A percentile compares a stretch with the other conserved stretches of the same genome.
These are phyloP conservation scores for Asterella californica DNA, from an alignment of 225 moss, liverwort and hornwort genomes.

Conservation along the genomic window DNA sequence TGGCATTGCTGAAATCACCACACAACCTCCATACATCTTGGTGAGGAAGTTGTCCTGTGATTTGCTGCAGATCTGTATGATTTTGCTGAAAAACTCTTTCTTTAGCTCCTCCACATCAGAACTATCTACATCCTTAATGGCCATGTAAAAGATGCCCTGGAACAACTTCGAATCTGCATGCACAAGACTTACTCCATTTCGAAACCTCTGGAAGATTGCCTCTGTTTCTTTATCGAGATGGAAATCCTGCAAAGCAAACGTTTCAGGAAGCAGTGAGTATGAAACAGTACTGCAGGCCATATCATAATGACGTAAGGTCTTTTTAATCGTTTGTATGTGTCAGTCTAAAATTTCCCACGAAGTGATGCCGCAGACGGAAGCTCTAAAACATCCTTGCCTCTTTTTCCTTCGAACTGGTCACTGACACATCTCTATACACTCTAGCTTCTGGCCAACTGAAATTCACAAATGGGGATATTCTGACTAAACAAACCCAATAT, in stretches of 20 bases:
- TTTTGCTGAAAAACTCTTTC: constrained; percentile 53
- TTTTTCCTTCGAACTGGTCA: too few species aligned
- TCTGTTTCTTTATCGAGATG: constrained; percentile 51
- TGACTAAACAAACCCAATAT: too few species aligned
- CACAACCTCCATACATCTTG: constrained; percentile 56
- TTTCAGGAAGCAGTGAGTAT: too few species aligned
- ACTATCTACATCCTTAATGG: constrained; percentile 58
- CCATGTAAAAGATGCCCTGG: constrained; percentile 59
- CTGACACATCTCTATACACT: too few species aligned
- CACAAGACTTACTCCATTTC: constrained; percentile 43
- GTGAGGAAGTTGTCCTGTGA: constrained; percentile 49
- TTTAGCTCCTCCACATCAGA: constrained; percentile 61
- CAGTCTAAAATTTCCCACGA: too few species aligned
- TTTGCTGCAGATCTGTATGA: constrained; percentile 38
- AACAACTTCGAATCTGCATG: constrained; percentile 51
- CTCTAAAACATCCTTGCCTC: too few species aligned
- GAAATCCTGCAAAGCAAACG: constrained; percentile 36
- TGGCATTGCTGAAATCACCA: constrained; percentile 57
- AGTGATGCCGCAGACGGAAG: too few species aligned
- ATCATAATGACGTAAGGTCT: too few species aligned
- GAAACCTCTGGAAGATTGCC: constrained; percentile 43
- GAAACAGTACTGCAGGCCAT: too few species aligned
- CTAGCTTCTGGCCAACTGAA: too few species aligned
- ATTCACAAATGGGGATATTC: too few species aligned
- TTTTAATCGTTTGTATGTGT: too few species aligned